Base-by-base conservation (phyloP, 129 eudicot genomes). In the Flaveria brownii region DNA sequence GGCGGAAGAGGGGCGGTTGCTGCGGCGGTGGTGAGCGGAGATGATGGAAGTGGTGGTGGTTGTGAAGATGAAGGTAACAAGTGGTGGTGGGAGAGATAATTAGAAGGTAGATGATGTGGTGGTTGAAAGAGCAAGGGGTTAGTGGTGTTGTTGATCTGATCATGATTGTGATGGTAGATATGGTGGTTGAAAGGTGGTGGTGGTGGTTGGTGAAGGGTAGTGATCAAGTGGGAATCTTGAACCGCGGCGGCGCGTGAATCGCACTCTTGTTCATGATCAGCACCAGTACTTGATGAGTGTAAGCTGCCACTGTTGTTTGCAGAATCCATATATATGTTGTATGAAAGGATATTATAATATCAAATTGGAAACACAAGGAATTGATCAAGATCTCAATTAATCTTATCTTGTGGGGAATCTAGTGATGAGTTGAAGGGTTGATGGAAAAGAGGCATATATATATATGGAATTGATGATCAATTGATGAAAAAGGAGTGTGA, bases 231-330 rank as follows among this genome's bases (percentile, higher is more conserved):
- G 41, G 41, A 36, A 36, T 36, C 41, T 36, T 36, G 41, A 36
- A 36, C 1, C 6, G 6, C 41, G 41, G 41, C 7, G 41, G 41
- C 41, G 41, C 41, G 41, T 36, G 41, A 36, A 36, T 36, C 85
- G 66, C 77, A 86, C 77, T 89, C 93, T 22, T 88, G 88, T 41
- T 89, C 96, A 23, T 84, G 88, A 9, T 9, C 50, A 1, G 12
- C 47, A 43, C 9, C 47, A 39, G 87, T 89, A 60, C 91, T 89
- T 0, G 98, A 92, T 22, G 98, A 89, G 47, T 87, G 96, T 9
- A 87, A 55, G 71, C 93, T 89, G 41, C 41, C 41, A 36, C 41
- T 36, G 41, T 36, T 36, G 75, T 89, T 89, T 13, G 73, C 86
- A 22, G 93, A 87, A 79, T 92, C 96, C 96, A 92, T 89, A 36